A percentile compares a stretch with the other conserved stretches of the same genome.
phyloP scores from a whole-genome alignment of 2,329 filamentous ascomycete species.

The Nigrospora sphaerica region DNA sequence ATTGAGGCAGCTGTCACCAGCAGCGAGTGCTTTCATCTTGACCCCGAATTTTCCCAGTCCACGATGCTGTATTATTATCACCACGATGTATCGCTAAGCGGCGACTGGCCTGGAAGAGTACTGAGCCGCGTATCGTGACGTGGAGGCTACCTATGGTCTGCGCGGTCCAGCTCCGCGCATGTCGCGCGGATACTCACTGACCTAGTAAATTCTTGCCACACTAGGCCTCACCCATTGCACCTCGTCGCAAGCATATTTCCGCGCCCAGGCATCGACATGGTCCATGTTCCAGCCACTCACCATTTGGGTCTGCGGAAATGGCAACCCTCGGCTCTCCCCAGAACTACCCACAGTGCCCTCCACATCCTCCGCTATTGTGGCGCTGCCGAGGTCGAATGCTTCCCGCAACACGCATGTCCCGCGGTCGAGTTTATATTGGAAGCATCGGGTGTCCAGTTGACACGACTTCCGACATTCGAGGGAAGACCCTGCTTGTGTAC shows the following conservation, averaged over 20 bases:
- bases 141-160: too few relatives aligned
- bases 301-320: background rate
- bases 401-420: conserved; percentile 11
- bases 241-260: background rate
- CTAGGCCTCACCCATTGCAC: conserved; percentile 1
- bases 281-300: conserved; percentile 1
- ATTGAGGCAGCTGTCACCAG: too few relatives aligned
- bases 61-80: too few relatives aligned
- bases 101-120: too few relatives aligned
- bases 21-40: too few relatives aligned
- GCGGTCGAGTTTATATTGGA: conserved; percentile 14
- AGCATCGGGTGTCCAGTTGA: conserved; percentile 8
- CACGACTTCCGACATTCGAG: conserved; percentile 12
- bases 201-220: background rate
- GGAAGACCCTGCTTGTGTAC: conserved; percentile 3
- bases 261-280: background rate
- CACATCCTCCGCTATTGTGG: background rate
- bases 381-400: background rate
- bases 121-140: too few relatives aligned
- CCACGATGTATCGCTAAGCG: too few relatives aligned
- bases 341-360: background rate
- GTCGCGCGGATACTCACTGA: too few relatives aligned
- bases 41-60: too few relatives aligned
- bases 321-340: too few relatives aligned
- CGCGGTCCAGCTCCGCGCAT: too few relatives aligned